These are phyloP conservation scores for Chlamydomonas sp. DNA, from an alignment of 139 green algal genomes.

Conservation along the genomic window DNA sequence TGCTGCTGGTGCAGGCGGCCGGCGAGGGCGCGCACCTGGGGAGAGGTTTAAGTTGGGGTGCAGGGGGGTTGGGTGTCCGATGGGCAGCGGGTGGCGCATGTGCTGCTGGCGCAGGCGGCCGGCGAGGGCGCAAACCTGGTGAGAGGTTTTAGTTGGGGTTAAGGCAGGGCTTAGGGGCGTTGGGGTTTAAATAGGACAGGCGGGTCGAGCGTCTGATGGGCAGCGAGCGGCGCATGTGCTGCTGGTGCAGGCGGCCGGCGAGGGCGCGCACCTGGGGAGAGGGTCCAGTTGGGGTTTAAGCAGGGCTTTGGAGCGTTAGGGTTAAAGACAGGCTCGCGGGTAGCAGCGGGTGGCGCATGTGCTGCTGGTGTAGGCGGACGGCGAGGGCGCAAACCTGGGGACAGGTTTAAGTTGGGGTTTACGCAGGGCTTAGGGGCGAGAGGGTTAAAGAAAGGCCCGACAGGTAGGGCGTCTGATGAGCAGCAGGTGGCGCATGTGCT, in stretches of 20 bases:
- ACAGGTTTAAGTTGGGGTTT: no score
- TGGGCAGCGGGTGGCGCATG: constrained; percentile 47
- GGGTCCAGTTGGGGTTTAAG: not conserved
- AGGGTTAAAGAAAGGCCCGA: no score
- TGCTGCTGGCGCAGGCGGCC: constrained; percentile 24
- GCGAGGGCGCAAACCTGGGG: constrained; percentile 29
- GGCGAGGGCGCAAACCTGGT: constrained; percentile 28
- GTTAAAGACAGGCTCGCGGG: no score
- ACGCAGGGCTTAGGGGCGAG: no score
- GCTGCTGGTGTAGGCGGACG: constrained; percentile 22
- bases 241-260: constrained; percentile 21
- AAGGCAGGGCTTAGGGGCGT: no score
- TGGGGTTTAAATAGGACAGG: no score
- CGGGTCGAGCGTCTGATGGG: constrained; percentile 40
- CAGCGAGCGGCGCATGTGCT: constrained; percentile 43
- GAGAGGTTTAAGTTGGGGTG: not conserved
- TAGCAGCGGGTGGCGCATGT: constrained; percentile 46
- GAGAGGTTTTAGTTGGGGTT: no score
- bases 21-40: constrained; percentile 28
- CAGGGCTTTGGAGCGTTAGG: no score
- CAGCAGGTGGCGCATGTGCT: constrained; percentile 44
- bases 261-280: constrained; percentile 30
- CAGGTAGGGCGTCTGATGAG: constrained; percentile 42
- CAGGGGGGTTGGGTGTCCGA: no score
- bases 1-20: constrained; percentile 24